Evolutionary conservation across 1,284 basidiomycete genomes (phyloP).

Genomic region (Fistulinella cinereoalba): DNA sequence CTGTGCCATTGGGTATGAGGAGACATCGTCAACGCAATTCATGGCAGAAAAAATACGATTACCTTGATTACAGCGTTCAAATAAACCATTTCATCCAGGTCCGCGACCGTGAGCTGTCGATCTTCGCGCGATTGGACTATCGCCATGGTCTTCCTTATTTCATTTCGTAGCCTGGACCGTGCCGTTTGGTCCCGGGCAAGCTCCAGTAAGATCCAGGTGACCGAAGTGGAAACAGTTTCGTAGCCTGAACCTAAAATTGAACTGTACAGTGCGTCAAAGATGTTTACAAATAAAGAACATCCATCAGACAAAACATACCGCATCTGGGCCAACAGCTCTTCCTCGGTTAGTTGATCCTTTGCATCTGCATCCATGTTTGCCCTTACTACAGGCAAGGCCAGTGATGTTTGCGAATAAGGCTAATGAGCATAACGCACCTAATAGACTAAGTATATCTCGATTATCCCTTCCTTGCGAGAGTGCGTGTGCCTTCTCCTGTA

Average conservation of each 20-base stretch:
- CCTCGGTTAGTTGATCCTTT: slow-evolving; percentile 42
- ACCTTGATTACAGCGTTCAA: slow-evolving; percentile 54
- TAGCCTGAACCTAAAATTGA: slow-evolving; percentile 46
- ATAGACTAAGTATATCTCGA: slow-evolving; percentile 41
- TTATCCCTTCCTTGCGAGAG: slow-evolving; percentile 31
- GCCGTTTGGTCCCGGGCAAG: slow-evolving; percentile 37
- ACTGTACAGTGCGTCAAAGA: no score
- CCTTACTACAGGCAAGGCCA: slow-evolving; percentile 40
- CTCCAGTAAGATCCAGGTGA: slow-evolving; percentile 42
- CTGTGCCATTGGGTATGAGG: no score
- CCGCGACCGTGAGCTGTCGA: slow-evolving; percentile 38
- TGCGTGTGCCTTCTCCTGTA: slow-evolving; percentile 41
- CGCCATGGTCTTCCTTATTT: slow-evolving; percentile 37
- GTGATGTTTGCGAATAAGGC: neutral
- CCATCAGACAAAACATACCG: slow-evolving; percentile 30
- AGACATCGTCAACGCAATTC: neutral
- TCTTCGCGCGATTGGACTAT: slow-evolving; percentile 37
- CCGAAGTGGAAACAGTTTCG: slow-evolving; percentile 47
- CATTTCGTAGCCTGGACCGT: slow-evolving; percentile 41
- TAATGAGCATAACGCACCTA: slow-evolving; percentile 29
- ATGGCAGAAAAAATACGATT: neutral
- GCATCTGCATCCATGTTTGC: slow-evolving; percentile 49
- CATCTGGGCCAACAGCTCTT: slow-evolving; percentile 55
- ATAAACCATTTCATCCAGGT: slow-evolving; percentile 52
- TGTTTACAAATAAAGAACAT: no score